Evolutionary conservation across 805 yeast genomes (phyloP), one percentile per base, ranked within the genome.

Genomic region (Yamadazyma takamatsuzukensis): DNA sequence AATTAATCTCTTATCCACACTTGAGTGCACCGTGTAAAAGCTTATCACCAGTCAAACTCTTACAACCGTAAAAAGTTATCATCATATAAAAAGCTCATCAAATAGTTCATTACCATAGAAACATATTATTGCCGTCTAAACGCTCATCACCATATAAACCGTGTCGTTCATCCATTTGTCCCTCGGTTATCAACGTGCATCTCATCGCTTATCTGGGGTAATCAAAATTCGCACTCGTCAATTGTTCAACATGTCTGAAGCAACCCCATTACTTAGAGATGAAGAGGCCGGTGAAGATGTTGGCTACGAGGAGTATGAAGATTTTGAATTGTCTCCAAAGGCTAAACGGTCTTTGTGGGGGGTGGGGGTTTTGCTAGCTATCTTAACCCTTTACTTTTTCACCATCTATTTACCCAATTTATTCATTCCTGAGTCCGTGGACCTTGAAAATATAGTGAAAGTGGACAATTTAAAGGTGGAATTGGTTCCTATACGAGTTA

Each of bases 371-470:
- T 11, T 44, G 8, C 10, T 48, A n/a, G 22, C 45, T 4, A 13
- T 53, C 2, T 36, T 33, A 0, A 12, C 39, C 1, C 40, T 63
- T 10, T 66, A 54, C 37, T 30, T 60, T 5, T 56, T 66, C 37
- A 49, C 62, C 18, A 33, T 66, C 13, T 45, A 39, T 24, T 44
- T 66, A 15, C 72, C 72, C 2, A 40, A 33, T 21, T 29, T 44
- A 29, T 66, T 53, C 38, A 56, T 65, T 5, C 72, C 72, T 1
- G 48, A 52, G 26, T 45, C 57, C 4, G 48, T 41, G 9, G 46
- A 44, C 4, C 48, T 66, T 18, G 35, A 39, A 0, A 57, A 49
- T 2, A 50, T 66, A 8, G 32, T 35, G 1, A 45, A 53, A 34
- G 47, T 66, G 15, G 33, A 48, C 5, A 49, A 48, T 2, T 34